Conservation (phyloP, 768 basidiomycete genomes). For the Pisolithus microcarpus region DNA sequence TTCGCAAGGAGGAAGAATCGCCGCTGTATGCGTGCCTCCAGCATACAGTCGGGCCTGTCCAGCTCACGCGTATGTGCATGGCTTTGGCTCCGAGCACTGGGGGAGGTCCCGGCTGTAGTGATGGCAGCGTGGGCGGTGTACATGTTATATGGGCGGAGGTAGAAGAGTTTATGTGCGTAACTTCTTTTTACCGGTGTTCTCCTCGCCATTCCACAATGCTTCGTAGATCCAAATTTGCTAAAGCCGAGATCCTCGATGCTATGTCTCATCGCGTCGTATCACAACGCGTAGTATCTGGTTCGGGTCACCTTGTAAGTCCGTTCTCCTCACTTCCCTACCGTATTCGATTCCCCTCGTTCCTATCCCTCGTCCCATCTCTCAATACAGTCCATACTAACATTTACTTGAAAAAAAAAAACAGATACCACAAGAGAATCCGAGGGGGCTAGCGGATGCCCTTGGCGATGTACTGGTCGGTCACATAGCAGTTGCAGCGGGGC, state of each 20-base stretch:
- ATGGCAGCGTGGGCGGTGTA: constrained; percentile 6
- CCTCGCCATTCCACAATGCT: neutral
- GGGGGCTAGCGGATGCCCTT: neutral
- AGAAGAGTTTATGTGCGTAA: constrained; percentile 22
- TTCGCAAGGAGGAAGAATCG: constrained; percentile 27
- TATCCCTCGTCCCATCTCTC: too few species aligned
- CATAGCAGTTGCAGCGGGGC: neutral
- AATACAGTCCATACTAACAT: too few species aligned
- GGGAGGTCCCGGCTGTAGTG: too few species aligned
- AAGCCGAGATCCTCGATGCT: constrained; percentile 23
- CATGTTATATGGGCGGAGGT: constrained; percentile 26
- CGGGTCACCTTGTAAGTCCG: constrained; percentile 25
- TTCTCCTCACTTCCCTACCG: neutral
- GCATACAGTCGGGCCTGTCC: constrained; percentile 21
- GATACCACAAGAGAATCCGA: too few species aligned
- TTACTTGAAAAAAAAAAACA: too few species aligned
- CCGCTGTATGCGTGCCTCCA: constrained; percentile 17
- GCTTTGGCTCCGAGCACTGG: constrained; percentile 6
- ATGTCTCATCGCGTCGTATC: constrained; percentile 16
- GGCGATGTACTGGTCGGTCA: neutral
- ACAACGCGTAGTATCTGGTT: constrained; percentile 16
- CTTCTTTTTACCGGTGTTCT: neutral
- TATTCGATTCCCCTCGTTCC: too few species aligned
- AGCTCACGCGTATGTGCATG: constrained; percentile 16
- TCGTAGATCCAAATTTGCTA: constrained; percentile 20